phyloP scores from a whole-genome alignment of 371 early-diverging fungal genomes.

The Mortierella sp. region DNA sequence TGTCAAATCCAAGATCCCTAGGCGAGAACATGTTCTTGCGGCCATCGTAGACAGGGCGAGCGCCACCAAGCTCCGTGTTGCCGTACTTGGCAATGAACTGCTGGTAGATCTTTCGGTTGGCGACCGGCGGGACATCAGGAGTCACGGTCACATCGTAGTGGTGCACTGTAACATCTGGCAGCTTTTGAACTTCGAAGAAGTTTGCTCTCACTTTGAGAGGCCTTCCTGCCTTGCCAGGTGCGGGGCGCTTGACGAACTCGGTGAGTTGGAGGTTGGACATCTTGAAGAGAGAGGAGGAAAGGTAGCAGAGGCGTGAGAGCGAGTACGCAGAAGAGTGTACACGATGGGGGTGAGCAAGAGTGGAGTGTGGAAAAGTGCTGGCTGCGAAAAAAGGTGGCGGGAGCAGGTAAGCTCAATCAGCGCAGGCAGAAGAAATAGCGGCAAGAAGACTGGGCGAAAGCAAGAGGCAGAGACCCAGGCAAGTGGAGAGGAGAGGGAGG shows the following conservation, averaged over 20 bases:
- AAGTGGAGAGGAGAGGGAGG: too few species aligned
- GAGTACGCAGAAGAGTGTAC: too few species aligned
- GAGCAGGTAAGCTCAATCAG: too few species aligned
- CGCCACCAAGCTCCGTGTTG: constrained; percentile 38
- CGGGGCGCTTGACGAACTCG: constrained; percentile 27
- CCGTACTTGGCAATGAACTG: constrained; percentile 45
- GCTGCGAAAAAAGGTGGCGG: too few species aligned
- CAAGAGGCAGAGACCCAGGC: too few species aligned
- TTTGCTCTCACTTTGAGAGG: constrained; percentile 44
- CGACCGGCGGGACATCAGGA: constrained; percentile 53
- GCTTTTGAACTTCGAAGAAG: constrained; percentile 44
- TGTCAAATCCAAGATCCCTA: constrained; percentile 56
- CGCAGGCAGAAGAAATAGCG: too few species aligned
- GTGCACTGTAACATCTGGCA: constrained; percentile 43
- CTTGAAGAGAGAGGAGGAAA: background rate
- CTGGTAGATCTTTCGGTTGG: constrained; percentile 56
- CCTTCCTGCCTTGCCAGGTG: constrained; percentile 20
- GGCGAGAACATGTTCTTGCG: constrained; percentile 69
- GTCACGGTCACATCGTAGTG: constrained; percentile 62
- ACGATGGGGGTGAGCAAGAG: too few species aligned
- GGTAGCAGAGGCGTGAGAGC: background rate
- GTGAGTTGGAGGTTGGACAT: constrained; percentile 18
- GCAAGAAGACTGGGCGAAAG: background rate
- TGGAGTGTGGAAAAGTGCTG: background rate
- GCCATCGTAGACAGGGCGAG: constrained; percentile 70